These are phyloP conservation scores for Mrakia frigida DNA, from an alignment of 768 basidiomycete species.

Conservation along the genomic window DNA sequence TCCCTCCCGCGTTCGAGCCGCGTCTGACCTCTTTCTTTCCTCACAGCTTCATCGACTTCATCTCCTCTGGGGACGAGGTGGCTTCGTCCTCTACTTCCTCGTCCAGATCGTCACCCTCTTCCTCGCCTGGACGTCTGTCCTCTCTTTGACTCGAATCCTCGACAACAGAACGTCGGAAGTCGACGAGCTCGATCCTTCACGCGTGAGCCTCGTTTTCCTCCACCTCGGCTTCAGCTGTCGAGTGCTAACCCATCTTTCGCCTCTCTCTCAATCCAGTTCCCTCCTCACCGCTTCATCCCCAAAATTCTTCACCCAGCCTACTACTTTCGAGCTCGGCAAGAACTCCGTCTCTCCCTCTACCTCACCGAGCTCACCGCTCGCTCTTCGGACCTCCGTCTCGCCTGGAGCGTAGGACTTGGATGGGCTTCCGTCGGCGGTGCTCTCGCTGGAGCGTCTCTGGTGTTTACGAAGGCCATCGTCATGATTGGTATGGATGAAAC, in stretches of 20 bases:
- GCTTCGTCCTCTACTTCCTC: slow-evolving; percentile 28
- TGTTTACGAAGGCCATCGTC: slow-evolving; percentile 24
- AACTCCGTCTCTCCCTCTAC: neutral
- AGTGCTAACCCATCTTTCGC: neutral
- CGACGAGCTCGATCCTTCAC: slow-evolving; percentile 16
- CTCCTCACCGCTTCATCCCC: slow-evolving; percentile 8
- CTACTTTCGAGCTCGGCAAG: neutral
- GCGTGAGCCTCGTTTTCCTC: neutral
- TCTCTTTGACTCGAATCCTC: slow-evolving; percentile 9
- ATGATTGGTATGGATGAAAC: slow-evolving; percentile 25
- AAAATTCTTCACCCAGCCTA: neutral
- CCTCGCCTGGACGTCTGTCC: slow-evolving; percentile 5
- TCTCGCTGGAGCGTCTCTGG: slow-evolving; percentile 19
- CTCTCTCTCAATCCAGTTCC: neutral
- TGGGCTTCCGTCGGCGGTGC: slow-evolving; percentile 23
- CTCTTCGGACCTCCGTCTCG: neutral
- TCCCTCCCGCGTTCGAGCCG: neutral
- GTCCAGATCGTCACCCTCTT: slow-evolving; percentile 8
- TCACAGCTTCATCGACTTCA: slow-evolving; percentile 23
- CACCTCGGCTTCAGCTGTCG: neutral
- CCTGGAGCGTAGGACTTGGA: slow-evolving; percentile 19
- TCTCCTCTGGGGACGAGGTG: slow-evolving; percentile 12
- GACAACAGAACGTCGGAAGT: slow-evolving; percentile 3
- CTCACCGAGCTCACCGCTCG: slow-evolving; percentile 17
- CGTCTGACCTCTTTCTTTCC: neutral